Conservation (phyloP, 176 grass and related monocot species). For the Rhynchospora tenuis region DNA sequence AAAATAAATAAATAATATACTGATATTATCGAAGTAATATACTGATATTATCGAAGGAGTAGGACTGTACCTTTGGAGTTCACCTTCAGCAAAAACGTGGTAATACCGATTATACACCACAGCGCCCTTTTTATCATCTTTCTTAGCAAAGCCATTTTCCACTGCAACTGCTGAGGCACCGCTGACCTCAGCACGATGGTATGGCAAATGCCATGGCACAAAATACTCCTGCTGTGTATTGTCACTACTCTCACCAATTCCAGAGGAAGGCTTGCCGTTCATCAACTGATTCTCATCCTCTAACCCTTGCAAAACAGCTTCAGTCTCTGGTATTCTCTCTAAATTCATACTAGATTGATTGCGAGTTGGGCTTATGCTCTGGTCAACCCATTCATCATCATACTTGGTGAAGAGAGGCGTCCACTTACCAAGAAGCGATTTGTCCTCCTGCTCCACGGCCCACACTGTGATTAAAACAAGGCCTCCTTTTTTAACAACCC, state of each 20-base stretch:
- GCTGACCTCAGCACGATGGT: constrained; percentile 88
- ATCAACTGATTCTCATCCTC: constrained; percentile 22
- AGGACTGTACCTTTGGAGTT: constrained; percentile 73
- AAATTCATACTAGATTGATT: constrained; percentile 43
- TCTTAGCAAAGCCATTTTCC: constrained; percentile 77
- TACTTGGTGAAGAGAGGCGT: constrained; percentile 80
- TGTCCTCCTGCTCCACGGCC: constrained; percentile 87
- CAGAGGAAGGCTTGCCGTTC: constrained; percentile 25
- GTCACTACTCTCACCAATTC: constrained; percentile 10
- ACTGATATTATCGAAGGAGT: background rate
- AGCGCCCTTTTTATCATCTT: constrained; percentile 86
- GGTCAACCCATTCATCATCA: constrained; percentile 87
- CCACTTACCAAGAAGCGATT: constrained; percentile 70
- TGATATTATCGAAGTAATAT: background rate
- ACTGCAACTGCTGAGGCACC: constrained; percentile 69
- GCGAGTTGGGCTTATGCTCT: constrained; percentile 36
- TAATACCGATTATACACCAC: constrained; percentile 93
- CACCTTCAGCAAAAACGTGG: constrained; percentile 92
- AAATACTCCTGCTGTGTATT: constrained; percentile 87
- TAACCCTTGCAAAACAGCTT: constrained; percentile 29
- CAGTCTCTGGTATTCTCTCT: constrained; percentile 68
- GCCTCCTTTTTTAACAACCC: constrained; percentile 70
- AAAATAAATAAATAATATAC: background rate
- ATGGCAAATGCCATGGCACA: constrained; percentile 97
- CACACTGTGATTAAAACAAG: constrained; percentile 94